These are phyloP conservation scores for Paraphaeosphaeria minitans DNA, from an alignment of 2,329 filamentous ascomycete genomes.

Conservation along the genomic window DNA sequence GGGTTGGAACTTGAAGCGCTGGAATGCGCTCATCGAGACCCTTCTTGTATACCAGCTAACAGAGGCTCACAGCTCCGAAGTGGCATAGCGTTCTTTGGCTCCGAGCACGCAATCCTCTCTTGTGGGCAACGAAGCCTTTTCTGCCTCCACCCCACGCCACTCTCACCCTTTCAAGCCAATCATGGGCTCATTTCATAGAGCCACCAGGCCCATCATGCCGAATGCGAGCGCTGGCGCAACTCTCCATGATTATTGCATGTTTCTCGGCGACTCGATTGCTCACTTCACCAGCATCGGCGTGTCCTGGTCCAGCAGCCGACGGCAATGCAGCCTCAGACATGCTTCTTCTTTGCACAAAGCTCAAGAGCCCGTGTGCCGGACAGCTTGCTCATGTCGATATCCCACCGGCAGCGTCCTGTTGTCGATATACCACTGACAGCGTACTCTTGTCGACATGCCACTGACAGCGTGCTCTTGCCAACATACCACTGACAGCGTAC, in stretches of 20 bases:
- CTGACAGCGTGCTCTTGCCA: too few relatives aligned
- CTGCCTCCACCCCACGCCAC: conserved; percentile 24
- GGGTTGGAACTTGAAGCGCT: conserved; percentile 12
- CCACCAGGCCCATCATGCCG: conserved; percentile 15
- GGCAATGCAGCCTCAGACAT: neutral
- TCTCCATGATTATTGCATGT: neutral
- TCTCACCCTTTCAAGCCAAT: conserved; percentile 26
- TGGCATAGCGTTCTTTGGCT: conserved; percentile 38
- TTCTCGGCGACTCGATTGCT: neutral
- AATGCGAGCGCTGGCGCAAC: conserved; percentile 20
- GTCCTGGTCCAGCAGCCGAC: neutral
- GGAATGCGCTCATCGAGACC: conserved; percentile 21
- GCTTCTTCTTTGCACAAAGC: neutral
- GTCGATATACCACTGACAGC: too few relatives aligned
- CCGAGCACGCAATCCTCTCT: conserved; percentile 34
- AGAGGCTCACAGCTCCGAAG: conserved; percentile 24
- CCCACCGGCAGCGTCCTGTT: too few relatives aligned
- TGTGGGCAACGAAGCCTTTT: conserved; percentile 29
- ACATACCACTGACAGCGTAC: too few relatives aligned
- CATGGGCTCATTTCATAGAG: conserved; percentile 17
- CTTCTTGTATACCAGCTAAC: conserved; percentile 28
- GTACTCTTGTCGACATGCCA: too few relatives aligned
- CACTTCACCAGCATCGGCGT: neutral
- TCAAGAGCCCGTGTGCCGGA: neutral
- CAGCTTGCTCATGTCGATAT: neutral